Base-by-base conservation (phyloP, 78 protist genomes). In the Polysphondylium violaceum region DNA sequence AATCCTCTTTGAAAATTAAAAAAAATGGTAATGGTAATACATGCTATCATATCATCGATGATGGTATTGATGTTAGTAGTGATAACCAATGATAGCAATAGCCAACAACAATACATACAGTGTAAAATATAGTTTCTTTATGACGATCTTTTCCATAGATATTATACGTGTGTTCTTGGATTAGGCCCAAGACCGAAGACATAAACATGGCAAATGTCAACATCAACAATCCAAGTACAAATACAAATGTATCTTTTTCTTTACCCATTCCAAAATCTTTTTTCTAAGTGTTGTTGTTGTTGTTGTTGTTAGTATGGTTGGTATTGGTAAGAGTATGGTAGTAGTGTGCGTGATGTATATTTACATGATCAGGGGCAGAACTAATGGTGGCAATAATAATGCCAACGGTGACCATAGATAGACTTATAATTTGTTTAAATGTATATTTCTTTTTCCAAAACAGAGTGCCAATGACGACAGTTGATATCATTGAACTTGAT, bases 21-120 rank as follows among this genome's bases (percentile, higher is more conserved):
- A 88, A 88, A 21, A 78, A 76, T 61, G 94, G 94, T 44, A 88
- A 61, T 83, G 91, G 38, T 27, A 83, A 71, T 41, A 83, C 55
- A 44, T 83, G 91, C 78, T 81, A 58, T 60, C 9, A 11, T n/a
- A 23, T 21, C 0, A 31, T 63, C 35, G 6, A n/a, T 31, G 14
- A 33, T 63, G 16, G 19, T 14, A 40, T 65, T 40, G 50, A 16
- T 67, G 21, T 6, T 7, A 58, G 17, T 19, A 65, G 25, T 41
- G 31, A 47, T 27, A 44, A 0, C 17, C 17, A 58, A 16, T 1
- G 1, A 58, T 35, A 72, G 16, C 19, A 5, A 31, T 16, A 60
- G 16, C 12, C 14, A 60, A 60, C 3, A 60, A 19, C n/a, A n/a
- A 29, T 25, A 60, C 74, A 7, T 74, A 87, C 87, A 29, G 91